These are phyloP conservation scores for Pichia sp. DNA, from an alignment of 1,139 yeast species.

Conservation along the genomic window DNA sequence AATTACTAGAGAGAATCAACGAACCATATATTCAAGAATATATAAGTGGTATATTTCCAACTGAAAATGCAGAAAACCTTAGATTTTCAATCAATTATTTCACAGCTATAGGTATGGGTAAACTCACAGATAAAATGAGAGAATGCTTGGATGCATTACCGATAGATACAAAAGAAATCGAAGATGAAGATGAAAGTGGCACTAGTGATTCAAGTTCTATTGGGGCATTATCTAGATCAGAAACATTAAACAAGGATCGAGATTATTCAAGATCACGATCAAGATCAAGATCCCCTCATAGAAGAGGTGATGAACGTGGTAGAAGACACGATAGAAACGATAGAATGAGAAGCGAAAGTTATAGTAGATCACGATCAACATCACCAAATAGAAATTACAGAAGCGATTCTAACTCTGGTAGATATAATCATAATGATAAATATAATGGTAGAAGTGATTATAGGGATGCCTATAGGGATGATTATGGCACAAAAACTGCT, in stretches of 20 bases:
- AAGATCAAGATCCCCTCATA: constrained; percentile 1
- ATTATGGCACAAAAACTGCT: background rate
- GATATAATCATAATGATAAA: background rate
- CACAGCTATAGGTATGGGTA: constrained; percentile 88
- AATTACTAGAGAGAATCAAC: constrained; percentile 42
- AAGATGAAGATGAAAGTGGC: constrained; percentile 13
- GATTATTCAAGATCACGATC: constrained; percentile 20
- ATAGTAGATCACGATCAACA: constrained; percentile 4
- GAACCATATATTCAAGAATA: constrained; percentile 45
- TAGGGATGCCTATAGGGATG: background rate
- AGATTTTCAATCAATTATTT: constrained; percentile 84
- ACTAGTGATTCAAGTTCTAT: constrained; percentile 6
- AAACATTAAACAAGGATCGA: constrained; percentile 6
- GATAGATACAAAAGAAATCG: constrained; percentile 21
- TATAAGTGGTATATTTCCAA: constrained; percentile 46
- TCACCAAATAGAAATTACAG: constrained; percentile 4
- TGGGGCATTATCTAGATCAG: constrained; percentile 20
- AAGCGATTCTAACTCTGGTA: background rate
- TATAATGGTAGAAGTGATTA: background rate
- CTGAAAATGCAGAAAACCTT: constrained; percentile 44
- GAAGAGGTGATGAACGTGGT: background rate
- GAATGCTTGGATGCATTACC: constrained; percentile 40
- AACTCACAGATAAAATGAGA: constrained; percentile 78
- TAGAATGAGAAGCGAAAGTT: background rate
- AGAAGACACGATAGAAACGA: background rate